Percentiles rank a stretch among this genome's conserved stretches.
phyloP scores from a whole-genome alignment of 345 rosid genomes.

The Nephelium lappaceum region DNA sequence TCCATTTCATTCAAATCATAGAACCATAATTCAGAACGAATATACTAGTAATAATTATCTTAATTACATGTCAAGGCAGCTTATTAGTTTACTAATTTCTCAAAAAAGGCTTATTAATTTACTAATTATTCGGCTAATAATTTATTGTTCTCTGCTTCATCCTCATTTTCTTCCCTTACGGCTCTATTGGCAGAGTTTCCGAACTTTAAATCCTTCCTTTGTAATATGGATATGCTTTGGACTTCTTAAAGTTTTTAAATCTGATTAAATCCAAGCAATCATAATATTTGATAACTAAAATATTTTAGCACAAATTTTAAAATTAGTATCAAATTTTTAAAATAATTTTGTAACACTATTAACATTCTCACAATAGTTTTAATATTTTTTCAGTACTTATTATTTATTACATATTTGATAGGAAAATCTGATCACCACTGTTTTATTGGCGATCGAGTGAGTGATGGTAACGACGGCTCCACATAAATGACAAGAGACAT shows the following conservation, averaged over 20 bases:
- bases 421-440: neutral
- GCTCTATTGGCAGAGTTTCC: neutral
- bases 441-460: slow-evolving; percentile 1
- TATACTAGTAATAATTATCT: no score
- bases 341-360: no score
- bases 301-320: no score
- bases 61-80: neutral
- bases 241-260: neutral
- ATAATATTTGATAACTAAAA: no score
- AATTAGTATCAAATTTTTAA: no score
- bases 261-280: neutral
- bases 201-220: neutral
- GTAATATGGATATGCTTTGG: neutral
- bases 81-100: neutral
- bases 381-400: no score
- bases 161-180: neutral
- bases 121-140: neutral
- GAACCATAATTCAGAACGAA: no score
- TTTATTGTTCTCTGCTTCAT: neutral
- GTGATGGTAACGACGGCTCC: neutral
- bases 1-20: neutral
- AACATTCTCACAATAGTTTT: no score
- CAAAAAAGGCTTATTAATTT: neutral
- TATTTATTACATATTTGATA: neutral
- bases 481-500: neutral